Conservation (phyloP, 2,329 filamentous ascomycete genomes). For the Colletotrichum abscissum region DNA sequence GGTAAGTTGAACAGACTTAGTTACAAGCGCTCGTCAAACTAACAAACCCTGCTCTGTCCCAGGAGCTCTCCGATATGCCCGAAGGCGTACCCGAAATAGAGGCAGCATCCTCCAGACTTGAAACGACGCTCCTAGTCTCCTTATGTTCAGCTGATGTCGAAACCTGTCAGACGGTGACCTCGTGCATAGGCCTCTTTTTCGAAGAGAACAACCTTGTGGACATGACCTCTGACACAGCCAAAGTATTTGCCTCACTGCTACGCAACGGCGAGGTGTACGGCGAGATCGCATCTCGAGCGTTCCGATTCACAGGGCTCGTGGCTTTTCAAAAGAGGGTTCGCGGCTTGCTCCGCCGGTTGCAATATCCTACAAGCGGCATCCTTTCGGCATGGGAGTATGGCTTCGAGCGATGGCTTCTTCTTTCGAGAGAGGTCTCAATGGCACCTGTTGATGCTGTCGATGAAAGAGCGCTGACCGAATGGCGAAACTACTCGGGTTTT, state of each 20-base stretch:
- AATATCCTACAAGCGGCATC: constrained; percentile 73
- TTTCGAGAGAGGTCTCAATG: constrained; percentile 73
- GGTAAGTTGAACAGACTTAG: constrained; percentile 46
- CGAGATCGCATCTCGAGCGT: constrained; percentile 72
- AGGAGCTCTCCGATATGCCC: constrained; percentile 67
- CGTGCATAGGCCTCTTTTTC: constrained; percentile 70
- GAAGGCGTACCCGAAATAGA: constrained; percentile 67
- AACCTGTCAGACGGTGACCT: constrained; percentile 72
- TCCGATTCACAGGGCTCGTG: constrained; percentile 75
- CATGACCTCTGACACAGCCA: constrained; percentile 59
- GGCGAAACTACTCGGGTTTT: constrained; percentile 77
- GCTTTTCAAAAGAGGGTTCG: constrained; percentile 77
- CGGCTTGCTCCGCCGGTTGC: constrained; percentile 68
- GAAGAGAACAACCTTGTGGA: constrained; percentile 70
- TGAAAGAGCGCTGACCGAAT: constrained; percentile 69
- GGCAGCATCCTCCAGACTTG: constrained; percentile 64
- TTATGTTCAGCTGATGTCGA: constrained; percentile 75
- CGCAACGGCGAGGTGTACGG: constrained; percentile 71
- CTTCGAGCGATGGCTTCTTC: constrained; percentile 72
- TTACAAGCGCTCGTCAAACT: background rate
- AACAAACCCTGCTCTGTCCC: background rate
- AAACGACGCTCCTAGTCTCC: constrained; percentile 71
- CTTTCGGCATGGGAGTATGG: constrained; percentile 74
- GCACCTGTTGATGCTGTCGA: constrained; percentile 61
- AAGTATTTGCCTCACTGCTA: constrained; percentile 63